Evolutionary conservation across 2,329 filamentous ascomycete species (phyloP).

Genomic region (Myriangium duriaei): DNA sequence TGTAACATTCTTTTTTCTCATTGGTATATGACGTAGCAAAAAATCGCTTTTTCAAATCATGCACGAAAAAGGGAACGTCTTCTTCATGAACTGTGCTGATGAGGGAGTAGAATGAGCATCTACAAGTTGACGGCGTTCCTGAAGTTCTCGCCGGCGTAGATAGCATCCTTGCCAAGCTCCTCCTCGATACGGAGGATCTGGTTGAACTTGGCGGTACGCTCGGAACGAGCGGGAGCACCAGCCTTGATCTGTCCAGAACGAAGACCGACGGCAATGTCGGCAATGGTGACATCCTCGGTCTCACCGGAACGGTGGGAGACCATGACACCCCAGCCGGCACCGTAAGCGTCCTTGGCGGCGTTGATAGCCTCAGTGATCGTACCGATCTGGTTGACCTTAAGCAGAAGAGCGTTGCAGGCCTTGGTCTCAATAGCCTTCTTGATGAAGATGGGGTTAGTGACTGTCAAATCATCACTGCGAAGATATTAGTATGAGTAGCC

Average conservation of each 20-base stretch:
- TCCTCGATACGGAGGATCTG: constrained; percentile 99
- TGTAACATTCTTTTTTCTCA: too few species aligned
- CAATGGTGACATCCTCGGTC: constrained; percentile 99
- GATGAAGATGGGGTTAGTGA: constrained; percentile 97
- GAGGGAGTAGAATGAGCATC: constrained; percentile 22
- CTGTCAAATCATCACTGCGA: constrained; percentile 78
- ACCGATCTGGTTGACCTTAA: constrained; percentile 99
- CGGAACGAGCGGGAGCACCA: constrained; percentile 86
- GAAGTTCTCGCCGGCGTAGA: constrained; percentile 91
- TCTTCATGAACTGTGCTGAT: not conserved
- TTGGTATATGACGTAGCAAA: not conserved
- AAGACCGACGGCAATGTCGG: constrained; percentile 94
- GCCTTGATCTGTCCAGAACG: constrained; percentile 98
- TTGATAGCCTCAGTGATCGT: constrained; percentile 98
- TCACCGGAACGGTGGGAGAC: constrained; percentile 98
- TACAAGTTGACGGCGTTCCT: constrained; percentile 81
- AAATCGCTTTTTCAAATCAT: not conserved
- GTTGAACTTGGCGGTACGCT: constrained; percentile 99
- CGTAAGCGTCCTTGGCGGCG: constrained; percentile 96
- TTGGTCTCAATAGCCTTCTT: constrained; percentile 99
- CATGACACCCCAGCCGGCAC: constrained; percentile 96
- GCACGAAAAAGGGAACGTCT: not conserved
- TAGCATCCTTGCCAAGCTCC: constrained; percentile 75
- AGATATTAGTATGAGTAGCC: constrained; percentile 8
- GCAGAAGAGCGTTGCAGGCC: constrained; percentile 92